Evolutionary conservation across 805 yeast genomes (phyloP).

Genomic region (Saccharomycopsis capsularis): DNA sequence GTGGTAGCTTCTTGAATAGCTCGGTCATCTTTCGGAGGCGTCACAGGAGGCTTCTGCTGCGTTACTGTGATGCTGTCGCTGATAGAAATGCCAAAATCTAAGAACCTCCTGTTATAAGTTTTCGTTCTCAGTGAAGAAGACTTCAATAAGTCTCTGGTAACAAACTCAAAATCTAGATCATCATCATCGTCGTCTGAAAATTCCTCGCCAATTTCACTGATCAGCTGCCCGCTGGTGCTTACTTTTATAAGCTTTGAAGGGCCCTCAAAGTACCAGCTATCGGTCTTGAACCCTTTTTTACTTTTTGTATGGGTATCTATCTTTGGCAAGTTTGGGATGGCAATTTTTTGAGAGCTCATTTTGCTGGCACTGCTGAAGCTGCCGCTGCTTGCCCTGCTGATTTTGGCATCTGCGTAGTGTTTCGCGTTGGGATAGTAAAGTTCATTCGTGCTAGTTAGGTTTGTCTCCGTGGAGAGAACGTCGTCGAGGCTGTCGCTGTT

Average conservation of each 20-base stretch:
- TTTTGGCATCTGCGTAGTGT: not conserved
- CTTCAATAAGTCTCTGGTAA: not conserved
- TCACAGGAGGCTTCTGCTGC: no score
- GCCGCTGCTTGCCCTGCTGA: no score
- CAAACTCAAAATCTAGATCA: not conserved
- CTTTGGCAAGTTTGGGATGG: not conserved
- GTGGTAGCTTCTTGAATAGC: no score
- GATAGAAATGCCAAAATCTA: no score
- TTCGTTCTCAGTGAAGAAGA: not conserved
- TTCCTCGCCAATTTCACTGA: not conserved
- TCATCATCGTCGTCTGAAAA: conserved; percentile 1
- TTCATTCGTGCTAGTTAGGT: not conserved
- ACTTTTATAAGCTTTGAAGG: conserved; percentile 15
- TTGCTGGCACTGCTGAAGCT: no score
- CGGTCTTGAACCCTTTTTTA: conserved; percentile 4
- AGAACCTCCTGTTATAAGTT: no score
- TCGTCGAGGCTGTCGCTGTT: conserved; percentile 1
- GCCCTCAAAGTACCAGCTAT: conserved; percentile 15
- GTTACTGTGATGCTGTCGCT: no score
- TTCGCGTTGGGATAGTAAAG: not conserved
- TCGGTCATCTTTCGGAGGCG: no score
- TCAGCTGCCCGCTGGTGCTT: not conserved
- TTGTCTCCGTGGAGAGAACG: not conserved
- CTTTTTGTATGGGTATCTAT: no score
- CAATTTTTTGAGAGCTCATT: no score